A percentile compares a stretch with the other conserved stretches of the same genome.
These are phyloP conservation scores for Thielaviopsis euricoi DNA, from an alignment of 2,329 filamentous ascomycete species.

Conservation along the genomic window DNA sequence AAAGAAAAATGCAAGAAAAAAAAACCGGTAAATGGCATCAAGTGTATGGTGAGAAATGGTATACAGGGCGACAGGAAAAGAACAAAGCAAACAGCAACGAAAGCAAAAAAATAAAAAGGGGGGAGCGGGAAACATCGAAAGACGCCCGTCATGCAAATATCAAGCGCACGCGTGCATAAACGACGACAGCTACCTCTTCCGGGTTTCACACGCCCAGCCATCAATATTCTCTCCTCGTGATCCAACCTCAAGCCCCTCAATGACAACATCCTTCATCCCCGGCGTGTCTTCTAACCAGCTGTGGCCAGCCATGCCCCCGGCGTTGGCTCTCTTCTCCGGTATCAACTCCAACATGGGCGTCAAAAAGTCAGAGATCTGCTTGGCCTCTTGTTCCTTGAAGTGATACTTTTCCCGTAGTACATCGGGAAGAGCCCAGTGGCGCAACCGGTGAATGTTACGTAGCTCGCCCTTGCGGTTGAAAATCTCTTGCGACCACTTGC, in stretches of 20 bases:
- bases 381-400: slow-evolving; percentile 67
- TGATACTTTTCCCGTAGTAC: slow-evolving; percentile 95
- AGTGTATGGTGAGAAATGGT: background rate
- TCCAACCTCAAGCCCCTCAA: slow-evolving; percentile 60
- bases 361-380: slow-evolving; percentile 65
- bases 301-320: slow-evolving; percentile 85
- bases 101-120: background rate
- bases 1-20: background rate
- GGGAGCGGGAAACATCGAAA: background rate
- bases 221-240: slow-evolving; percentile 84
- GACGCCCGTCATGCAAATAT: background rate
- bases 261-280: slow-evolving; percentile 68
- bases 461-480: slow-evolving; percentile 97
- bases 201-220: slow-evolving; percentile 80
- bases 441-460: slow-evolving; percentile 88
- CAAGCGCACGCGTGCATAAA: background rate
- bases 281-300: slow-evolving; percentile 68
- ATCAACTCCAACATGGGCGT: slow-evolving; percentile 80
- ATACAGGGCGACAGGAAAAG: background rate
- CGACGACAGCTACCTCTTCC: slow-evolving; percentile 47
- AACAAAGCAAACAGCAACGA: background rate
- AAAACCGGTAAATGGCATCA: background rate
- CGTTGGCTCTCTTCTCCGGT: slow-evolving; percentile 81
- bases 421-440: slow-evolving; percentile 89
- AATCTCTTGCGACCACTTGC: slow-evolving; percentile 97